These are phyloP conservation scores for Hypoxylon cercidicola DNA, from an alignment of 495 filamentous ascomycete genomes.

Conservation along the genomic window DNA sequence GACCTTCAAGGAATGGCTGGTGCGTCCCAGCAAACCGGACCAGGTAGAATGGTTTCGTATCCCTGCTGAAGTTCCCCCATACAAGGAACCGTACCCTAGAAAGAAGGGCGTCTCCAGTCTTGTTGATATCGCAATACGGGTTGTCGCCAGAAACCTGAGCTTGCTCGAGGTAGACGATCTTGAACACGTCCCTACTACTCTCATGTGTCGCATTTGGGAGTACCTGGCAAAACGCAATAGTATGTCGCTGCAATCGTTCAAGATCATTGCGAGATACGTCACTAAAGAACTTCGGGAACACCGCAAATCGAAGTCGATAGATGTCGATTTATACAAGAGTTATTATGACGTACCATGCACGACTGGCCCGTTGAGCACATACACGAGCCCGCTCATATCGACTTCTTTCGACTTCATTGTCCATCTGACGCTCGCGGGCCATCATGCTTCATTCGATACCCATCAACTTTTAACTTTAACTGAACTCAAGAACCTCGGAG, in stretches of 20 bases:
- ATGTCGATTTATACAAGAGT: constrained; percentile 9
- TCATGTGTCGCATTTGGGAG: constrained; percentile 33
- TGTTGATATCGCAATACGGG: constrained; percentile 32
- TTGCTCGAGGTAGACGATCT: constrained; percentile 14
- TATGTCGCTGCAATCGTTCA: constrained; percentile 41
- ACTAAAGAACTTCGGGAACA: constrained; percentile 2
- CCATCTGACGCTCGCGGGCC: constrained; percentile 40
- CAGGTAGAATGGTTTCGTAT: constrained; percentile 13
- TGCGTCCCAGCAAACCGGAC: background rate
- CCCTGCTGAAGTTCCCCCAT: no score
- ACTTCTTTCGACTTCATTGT: constrained; percentile 41
- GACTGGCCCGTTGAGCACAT: constrained; percentile 26
- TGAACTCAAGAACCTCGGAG: constrained; percentile 44
- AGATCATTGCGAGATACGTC: constrained; percentile 23
- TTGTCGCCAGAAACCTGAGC: constrained; percentile 35
- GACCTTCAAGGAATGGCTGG: constrained; percentile 21
- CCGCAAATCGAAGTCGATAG: background rate
- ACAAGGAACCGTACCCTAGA: background rate
- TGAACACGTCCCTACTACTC: constrained; percentile 17
- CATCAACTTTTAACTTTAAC: constrained; percentile 44
- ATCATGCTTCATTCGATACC: constrained; percentile 12
- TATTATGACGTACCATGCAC: constrained; percentile 16
- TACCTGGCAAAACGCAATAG: constrained; percentile 7
- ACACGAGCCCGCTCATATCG: constrained; percentile 35
- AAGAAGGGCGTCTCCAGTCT: constrained; percentile 38